A percentile compares a stretch with the other conserved stretches of the same genome.
Conservation (phyloP, 345 rosid genomes). For the Anastatica hierochuntica region DNA sequence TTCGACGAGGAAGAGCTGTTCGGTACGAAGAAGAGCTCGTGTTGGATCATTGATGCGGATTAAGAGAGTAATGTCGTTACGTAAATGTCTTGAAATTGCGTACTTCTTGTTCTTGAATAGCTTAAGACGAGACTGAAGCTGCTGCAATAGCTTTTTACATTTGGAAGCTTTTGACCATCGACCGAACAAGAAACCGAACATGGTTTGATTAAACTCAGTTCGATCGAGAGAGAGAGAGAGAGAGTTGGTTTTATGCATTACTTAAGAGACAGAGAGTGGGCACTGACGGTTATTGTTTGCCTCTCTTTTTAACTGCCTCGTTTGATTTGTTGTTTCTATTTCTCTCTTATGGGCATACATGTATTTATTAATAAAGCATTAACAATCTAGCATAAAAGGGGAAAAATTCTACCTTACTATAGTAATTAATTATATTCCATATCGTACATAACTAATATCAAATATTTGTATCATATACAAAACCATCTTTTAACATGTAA, state of each 20-base stretch:
- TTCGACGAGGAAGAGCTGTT: conserved; percentile 51
- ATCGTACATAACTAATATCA: too few relatives aligned
- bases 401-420: too few relatives aligned
- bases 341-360: too few relatives aligned
- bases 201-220: conserved; percentile 20
- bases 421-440: too few relatives aligned
- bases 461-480: too few relatives aligned
- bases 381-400: too few relatives aligned
- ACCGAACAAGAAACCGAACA: conserved; percentile 60
- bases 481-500: too few relatives aligned
- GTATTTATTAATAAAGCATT: too few relatives aligned
- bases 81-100: conserved; percentile 48
- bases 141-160: conserved; percentile 53
- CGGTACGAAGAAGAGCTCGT: conserved; percentile 45
- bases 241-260: too few relatives aligned
- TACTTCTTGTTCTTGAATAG: conserved; percentile 56
- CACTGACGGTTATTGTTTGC: conserved; percentile 9
- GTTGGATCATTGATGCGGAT: conserved; percentile 44
- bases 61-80: conserved; percentile 56
- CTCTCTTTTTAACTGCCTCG: neutral
- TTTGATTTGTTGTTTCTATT: too few relatives aligned
- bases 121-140: conserved; percentile 53
- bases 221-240: neutral
- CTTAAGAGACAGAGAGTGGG: conserved; percentile 5
- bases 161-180: conserved; percentile 76